phyloP scores from a whole-genome alignment of 2,329 filamentous ascomycete genomes.

The Berkeleyomyces basicola region DNA sequence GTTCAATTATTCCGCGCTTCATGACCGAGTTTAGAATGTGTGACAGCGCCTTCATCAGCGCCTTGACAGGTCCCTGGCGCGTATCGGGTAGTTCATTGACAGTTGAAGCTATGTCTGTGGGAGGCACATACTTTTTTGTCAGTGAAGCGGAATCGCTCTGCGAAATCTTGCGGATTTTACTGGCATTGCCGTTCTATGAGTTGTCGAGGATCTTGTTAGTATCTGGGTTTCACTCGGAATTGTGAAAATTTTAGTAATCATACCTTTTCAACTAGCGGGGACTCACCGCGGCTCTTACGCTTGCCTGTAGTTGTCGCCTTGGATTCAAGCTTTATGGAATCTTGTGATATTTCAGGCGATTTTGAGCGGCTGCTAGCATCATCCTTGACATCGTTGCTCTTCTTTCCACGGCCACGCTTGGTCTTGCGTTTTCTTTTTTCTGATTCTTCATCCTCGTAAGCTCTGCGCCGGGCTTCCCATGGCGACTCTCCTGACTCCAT shows the following conservation, averaged over 20 bases:
- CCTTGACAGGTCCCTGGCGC: conserved; percentile 53
- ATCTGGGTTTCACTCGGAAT: not conserved
- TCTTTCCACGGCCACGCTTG: conserved; percentile 48
- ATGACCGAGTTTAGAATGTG: conserved; percentile 49
- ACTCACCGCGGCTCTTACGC: conserved; percentile 40
- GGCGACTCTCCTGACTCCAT: conserved; percentile 68
- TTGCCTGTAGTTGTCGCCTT: conserved; percentile 30
- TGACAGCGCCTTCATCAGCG: conserved; percentile 52
- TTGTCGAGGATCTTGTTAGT: not conserved
- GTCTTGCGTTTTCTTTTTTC: conserved; percentile 38
- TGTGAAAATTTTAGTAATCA: conserved; percentile 10
- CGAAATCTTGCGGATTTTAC: conserved; percentile 39
- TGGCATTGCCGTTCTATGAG: conserved; percentile 23
- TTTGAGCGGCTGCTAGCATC: conserved; percentile 16
- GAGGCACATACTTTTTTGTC: conserved; percentile 29
- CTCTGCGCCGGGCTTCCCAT: conserved; percentile 57
- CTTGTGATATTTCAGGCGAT: conserved; percentile 16
- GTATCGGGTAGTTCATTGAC: conserved; percentile 40
- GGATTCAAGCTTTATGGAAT: conserved; percentile 33
- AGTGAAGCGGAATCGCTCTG: conserved; percentile 28
- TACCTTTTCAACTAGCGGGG: conserved; percentile 38
- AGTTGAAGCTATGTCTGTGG: conserved; percentile 33
- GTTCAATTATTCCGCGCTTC: conserved; percentile 44
- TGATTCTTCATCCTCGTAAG: conserved; percentile 44
- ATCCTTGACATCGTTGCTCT: conserved; percentile 45